These are phyloP conservation scores for Chaetomium cochliodes DNA, from an alignment of 495 filamentous ascomycete species.

Conservation along the genomic window DNA sequence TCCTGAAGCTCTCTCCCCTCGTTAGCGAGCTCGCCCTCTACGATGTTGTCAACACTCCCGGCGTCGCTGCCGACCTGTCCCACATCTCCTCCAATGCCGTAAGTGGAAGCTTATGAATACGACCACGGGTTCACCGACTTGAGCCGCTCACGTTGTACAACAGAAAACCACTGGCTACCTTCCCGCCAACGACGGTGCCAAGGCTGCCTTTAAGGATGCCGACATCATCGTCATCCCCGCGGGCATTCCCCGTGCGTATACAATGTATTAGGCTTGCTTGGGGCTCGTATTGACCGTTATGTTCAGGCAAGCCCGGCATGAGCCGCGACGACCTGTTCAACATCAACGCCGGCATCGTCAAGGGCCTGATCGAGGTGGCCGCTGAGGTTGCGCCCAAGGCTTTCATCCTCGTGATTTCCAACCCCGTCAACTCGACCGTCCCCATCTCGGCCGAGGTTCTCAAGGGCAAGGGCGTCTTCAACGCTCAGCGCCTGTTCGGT, in stretches of 20 bases:
- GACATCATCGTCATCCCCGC: constrained; percentile 96
- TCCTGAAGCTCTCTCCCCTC: constrained; percentile 82
- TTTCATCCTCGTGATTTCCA: constrained; percentile 93
- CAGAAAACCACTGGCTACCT: constrained; percentile 91
- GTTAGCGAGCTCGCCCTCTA: constrained; percentile 91
- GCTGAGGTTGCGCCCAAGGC: constrained; percentile 88
- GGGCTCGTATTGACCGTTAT: constrained; percentile 17
- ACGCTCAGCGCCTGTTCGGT: constrained; percentile 91
- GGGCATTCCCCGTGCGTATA: constrained; percentile 85
- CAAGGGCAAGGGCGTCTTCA: constrained; percentile 87
- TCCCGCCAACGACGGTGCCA: constrained; percentile 84
- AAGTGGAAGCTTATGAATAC: constrained; percentile 40
- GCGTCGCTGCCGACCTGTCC: constrained; percentile 91
- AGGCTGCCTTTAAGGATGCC: constrained; percentile 81
- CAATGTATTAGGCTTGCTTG: constrained; percentile 10
- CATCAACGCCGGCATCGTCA: constrained; percentile 94
- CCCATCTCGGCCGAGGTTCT: constrained; percentile 96
- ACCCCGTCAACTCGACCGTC: constrained; percentile 98
- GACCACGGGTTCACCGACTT: constrained; percentile 14
- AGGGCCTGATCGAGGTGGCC: constrained; percentile 77
- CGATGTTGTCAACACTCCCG: constrained; percentile 98
- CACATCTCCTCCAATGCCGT: constrained; percentile 95
- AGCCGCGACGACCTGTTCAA: constrained; percentile 99
- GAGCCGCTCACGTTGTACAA: constrained; percentile 28
- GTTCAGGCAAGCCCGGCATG: constrained; percentile 94